phyloP scores from a whole-genome alignment of 2,329 filamentous ascomycete species.

The Aspergillus brunneoviolaceus region DNA sequence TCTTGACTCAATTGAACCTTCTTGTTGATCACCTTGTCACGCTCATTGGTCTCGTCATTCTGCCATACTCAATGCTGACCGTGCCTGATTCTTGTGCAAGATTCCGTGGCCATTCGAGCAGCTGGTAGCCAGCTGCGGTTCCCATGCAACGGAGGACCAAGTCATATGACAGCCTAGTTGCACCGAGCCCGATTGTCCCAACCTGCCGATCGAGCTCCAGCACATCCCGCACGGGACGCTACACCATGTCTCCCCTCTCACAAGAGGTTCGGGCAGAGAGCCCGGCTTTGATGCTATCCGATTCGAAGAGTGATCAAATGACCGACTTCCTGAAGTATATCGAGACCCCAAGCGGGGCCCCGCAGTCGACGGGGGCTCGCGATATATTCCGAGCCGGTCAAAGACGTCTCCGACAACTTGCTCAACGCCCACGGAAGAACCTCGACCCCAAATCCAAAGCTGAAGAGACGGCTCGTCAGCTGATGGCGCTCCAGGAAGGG shows the following conservation, averaged over 20 bases:
- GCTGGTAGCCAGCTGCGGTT: conserved; percentile 18
- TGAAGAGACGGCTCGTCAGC: conserved; percentile 28
- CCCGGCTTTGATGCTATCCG: conserved; percentile 9
- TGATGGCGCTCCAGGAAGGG: conserved; percentile 32
- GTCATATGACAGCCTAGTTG: conserved; percentile 28
- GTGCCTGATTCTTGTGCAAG: conserved; percentile 8
- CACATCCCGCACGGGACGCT: conserved; percentile 23
- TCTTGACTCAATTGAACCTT: neutral
- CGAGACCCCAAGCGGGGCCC: conserved; percentile 24
- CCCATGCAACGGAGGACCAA: conserved; percentile 32
- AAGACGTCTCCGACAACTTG: conserved; percentile 37
- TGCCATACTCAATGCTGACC: conserved; percentile 9
- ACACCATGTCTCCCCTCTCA: conserved; percentile 27
- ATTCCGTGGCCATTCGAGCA: conserved; percentile 20
- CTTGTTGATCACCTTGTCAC: neutral
- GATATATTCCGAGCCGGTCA: conserved; percentile 33
- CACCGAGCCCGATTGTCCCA: conserved; percentile 37
- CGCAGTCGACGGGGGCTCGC: conserved; percentile 29
- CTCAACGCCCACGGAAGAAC: conserved; percentile 33
- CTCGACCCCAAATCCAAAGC: conserved; percentile 23
- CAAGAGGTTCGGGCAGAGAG: conserved; percentile 15
- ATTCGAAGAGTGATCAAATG: conserved; percentile 33
- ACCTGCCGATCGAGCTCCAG: conserved; percentile 32
- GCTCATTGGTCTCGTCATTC: neutral
- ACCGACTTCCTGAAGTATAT: conserved; percentile 40